Evolutionary conservation across 164 flowering plant genomes (phyloP), one percentile per base, ranked within the genome.

Genomic region (Sedum album): DNA sequence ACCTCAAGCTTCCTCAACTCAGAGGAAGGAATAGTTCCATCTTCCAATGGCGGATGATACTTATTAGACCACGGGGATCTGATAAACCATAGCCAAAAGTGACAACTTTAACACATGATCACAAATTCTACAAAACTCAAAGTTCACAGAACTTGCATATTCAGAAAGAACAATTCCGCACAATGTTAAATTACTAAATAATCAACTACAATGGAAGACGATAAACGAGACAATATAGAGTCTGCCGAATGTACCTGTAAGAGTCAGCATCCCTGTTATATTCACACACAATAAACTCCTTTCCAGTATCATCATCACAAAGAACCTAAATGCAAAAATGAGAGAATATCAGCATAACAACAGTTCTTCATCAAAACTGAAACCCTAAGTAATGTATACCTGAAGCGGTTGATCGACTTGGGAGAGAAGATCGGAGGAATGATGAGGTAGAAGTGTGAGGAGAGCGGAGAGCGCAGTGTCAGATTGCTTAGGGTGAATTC

Each of bases 251-350:
- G 71, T 83, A 90, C 99, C 99, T 89, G 66, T 91, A 91, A 28
- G 99, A 94, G 77, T 94, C 99, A 42, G 96, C 96, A 81, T 94
- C 99, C 79, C 99, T 81, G 77, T 94, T 94, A 80, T 94, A 94
- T 60, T 94, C 99, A 66, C 99, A 90, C 76, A 94, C 77, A 42
- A 94, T 79, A 71, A 91, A 94, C 81, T 94, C 99, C 81, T 91
- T 88, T 62, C 91, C 96, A 67, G 69, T 61, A 6, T 94, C 99
- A 64, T 66, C 69, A 72, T 94, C 97, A 21, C 80, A 78, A 72
- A 90, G 72, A 49, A 91, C 87, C 48, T 44, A 44, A 44, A 13
- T 44, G 3, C 15, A 17, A 44, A 44, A 14, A 44, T 44, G 1
- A 44, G 13, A 39, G 17, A 44, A 44, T 15, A 3, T 17, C 48